phyloP scores from a whole-genome alignment of 2,329 filamentous ascomycete species.

The Aspergillus eucalypticola region DNA sequence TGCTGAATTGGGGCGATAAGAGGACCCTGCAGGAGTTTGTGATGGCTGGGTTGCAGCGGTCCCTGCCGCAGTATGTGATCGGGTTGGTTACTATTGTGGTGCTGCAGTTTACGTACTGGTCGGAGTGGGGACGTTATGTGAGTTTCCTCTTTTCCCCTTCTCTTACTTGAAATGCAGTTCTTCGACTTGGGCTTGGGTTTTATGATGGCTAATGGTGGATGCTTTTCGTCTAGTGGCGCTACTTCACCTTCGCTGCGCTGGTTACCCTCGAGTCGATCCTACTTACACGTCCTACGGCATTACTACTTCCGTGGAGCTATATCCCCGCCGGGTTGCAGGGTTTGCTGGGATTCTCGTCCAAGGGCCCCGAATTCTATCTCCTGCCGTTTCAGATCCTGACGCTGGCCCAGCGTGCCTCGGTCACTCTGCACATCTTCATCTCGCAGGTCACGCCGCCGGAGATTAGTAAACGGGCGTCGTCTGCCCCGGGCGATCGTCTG shows the following conservation, averaged over 20 bases:
- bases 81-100: conserved; percentile 39
- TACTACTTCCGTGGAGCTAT: conserved; percentile 38
- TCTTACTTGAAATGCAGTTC: not conserved
- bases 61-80: conserved; percentile 42
- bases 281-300: conserved; percentile 53
- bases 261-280: conserved; percentile 59
- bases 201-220: no score
- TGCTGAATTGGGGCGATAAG: conserved; percentile 59
- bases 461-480: conserved; percentile 41
- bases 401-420: conserved; percentile 71
- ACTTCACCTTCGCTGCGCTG: conserved; percentile 55
- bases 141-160: conserved; percentile 23
- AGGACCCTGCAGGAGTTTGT: conserved; percentile 72
- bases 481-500: conserved; percentile 33
- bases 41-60: conserved; percentile 59
- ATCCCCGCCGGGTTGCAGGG: conserved; percentile 33
- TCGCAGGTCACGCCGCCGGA: conserved; percentile 75
- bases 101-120: conserved; percentile 45
- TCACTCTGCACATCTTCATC: conserved; percentile 81
- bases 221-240: conserved; percentile 47
- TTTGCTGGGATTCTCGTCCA: conserved; percentile 42
- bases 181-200: not conserved
- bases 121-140: conserved; percentile 49
- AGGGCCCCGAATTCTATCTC: conserved; percentile 47
- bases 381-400: conserved; percentile 83